Evolutionary conservation across 805 yeast species (phyloP).

Genomic region (Dipodascus albidus): DNA sequence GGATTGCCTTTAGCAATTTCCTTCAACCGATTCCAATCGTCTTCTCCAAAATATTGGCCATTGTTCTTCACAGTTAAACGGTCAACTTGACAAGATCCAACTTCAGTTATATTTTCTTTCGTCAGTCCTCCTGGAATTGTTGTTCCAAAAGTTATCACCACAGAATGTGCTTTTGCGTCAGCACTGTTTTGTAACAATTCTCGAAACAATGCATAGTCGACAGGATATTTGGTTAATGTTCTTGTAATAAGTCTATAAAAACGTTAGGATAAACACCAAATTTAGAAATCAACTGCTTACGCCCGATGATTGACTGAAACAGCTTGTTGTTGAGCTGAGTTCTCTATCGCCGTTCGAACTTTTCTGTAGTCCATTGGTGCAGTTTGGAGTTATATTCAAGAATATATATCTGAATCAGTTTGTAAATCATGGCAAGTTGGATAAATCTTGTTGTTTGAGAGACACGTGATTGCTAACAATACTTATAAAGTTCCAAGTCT

Average conservation of each 20-base stretch:
- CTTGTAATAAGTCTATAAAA: slow-evolving; percentile 25
- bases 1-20: slow-evolving; percentile 34
- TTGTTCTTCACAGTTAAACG: slow-evolving; percentile 25
- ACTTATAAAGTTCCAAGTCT: too few species aligned
- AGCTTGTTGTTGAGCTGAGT: slow-evolving; percentile 16
- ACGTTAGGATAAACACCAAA: neutral
- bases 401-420: too few species aligned
- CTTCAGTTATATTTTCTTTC: slow-evolving; percentile 9
- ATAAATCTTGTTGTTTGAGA: too few species aligned
- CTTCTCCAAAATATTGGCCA: slow-evolving; percentile 25
- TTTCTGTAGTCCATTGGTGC: slow-evolving; percentile 18
- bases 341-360: slow-evolving; percentile 12
- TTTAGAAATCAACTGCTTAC: slow-evolving; percentile 10
- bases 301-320: slow-evolving; percentile 31
- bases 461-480: neutral
- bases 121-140: slow-evolving; percentile 6
- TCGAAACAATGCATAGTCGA: slow-evolving; percentile 30
- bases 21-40: slow-evolving; percentile 29
- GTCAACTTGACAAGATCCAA: slow-evolving; percentile 17
- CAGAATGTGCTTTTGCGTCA: slow-evolving; percentile 28
- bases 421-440: too few species aligned
- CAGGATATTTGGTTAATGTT: slow-evolving; percentile 32
- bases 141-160: slow-evolving; percentile 22
- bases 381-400: too few species aligned
- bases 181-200: slow-evolving; percentile 32